Evolutionary conservation across 1,284 basidiomycete species (phyloP).

Genomic region (Pyrrhoderma lamaoense): DNA sequence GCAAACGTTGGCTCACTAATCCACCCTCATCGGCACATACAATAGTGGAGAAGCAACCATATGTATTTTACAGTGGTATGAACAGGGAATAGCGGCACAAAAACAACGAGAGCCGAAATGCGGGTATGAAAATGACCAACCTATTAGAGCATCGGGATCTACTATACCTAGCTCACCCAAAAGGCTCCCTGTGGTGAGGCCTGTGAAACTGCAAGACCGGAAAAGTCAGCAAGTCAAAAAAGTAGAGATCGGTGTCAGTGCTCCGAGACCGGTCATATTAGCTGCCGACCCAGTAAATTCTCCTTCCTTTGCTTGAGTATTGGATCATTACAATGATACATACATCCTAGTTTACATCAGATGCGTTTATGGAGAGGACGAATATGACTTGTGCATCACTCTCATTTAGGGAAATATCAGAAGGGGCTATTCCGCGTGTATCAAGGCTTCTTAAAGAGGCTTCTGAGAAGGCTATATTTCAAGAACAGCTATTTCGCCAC

Average conservation of each 20-base stretch:
- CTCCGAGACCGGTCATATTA: not conserved
- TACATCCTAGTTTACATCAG: conserved; percentile 39
- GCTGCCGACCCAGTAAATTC: conserved; percentile 6
- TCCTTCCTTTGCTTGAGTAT: too few species aligned
- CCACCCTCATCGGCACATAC: too few species aligned
- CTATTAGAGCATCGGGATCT: too few species aligned
- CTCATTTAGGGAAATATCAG: conserved; percentile 47
- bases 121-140: too few species aligned
- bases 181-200: conserved; percentile 25
- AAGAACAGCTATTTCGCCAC: not conserved
- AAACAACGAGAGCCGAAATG: not conserved
- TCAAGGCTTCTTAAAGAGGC: conserved; percentile 1
- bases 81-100: conserved; percentile 14
- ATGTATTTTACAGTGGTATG: conserved; percentile 4
- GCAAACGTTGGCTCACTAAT: too few species aligned
- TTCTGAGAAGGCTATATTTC: not conserved
- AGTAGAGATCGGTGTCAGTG: not conserved
- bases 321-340: not conserved
- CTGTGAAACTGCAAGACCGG: not conserved
- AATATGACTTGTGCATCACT: conserved; percentile 39
- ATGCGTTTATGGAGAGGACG: conserved; percentile 44
- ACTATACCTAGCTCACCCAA: conserved; percentile 32
- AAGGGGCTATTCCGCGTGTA: conserved; percentile 35
- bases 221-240: not conserved
- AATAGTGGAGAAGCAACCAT: conserved; percentile 6